Conservation (phyloP, 1,284 basidiomycete species). For the Sanghuangporus weigelae region DNA sequence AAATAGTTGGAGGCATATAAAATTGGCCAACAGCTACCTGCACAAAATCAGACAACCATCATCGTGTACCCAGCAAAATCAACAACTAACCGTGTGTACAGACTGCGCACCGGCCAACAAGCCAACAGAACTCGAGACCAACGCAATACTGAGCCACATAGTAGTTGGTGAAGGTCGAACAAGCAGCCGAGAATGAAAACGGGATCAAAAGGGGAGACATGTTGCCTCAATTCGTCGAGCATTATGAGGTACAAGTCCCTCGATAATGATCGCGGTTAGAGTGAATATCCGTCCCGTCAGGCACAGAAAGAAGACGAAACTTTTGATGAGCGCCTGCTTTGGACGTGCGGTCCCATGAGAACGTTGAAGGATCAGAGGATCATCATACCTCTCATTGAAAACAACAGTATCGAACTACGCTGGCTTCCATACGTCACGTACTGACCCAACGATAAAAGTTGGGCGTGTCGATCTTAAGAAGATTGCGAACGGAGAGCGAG, state of each 20-base stretch:
- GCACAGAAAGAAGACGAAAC: neutral
- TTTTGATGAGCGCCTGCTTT: neutral
- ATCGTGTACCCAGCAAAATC: neutral
- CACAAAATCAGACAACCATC: neutral
- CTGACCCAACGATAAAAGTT: neutral
- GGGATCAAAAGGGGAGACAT: neutral
- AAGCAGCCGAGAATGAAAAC: neutral
- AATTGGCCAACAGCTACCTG: constrained; percentile 8
- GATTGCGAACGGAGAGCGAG: neutral
- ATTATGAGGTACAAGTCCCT: neutral
- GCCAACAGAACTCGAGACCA: neutral
- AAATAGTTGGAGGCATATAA: constrained; percentile 2
- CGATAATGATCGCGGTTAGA: neutral
- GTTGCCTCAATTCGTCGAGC: neutral
- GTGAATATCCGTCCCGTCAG: neutral
- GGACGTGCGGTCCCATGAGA: neutral
- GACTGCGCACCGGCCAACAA: neutral
- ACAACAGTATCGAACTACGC: neutral
- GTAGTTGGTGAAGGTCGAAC: neutral
- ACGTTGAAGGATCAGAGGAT: neutral
- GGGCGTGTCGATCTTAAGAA: neutral
- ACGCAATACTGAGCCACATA: neutral
- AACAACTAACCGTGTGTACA: neutral
- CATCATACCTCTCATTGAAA: neutral
- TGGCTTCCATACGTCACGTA: neutral